These are phyloP conservation scores for Fusarium lateritium DNA, from an alignment of 2,329 filamentous ascomycete species.

Conservation along the genomic window DNA sequence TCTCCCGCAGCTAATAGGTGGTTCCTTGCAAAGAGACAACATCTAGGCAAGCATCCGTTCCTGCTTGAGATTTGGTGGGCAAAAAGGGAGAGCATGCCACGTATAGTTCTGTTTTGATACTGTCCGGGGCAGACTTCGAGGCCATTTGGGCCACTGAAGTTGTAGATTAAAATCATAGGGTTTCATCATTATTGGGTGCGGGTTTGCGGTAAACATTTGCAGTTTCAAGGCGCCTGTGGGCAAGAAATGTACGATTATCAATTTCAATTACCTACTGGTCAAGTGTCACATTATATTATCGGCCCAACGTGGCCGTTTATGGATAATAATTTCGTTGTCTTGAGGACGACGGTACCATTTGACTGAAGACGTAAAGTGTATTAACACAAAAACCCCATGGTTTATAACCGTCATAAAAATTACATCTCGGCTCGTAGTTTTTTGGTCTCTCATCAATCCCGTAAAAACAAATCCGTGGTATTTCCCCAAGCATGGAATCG, in stretches of 20 bases:
- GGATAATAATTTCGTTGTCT: neutral
- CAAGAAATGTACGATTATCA: conserved; percentile 31
- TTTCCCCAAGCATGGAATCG: conserved; percentile 35
- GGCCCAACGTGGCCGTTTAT: neutral
- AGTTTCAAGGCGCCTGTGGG: conserved; percentile 26
- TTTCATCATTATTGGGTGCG: conserved; percentile 14
- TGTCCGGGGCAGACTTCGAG: conserved; percentile 2
- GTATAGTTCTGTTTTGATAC: conserved; percentile 4
- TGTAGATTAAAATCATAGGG: conserved; percentile 30
- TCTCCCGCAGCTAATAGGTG: conserved; percentile 59
- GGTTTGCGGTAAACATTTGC: conserved; percentile 23
- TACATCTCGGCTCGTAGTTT: conserved; percentile 9
- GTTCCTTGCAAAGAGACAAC: neutral
- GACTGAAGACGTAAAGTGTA: neutral
- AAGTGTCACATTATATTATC: neutral
- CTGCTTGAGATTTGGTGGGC: neutral
- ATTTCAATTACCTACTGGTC: conserved; percentile 3
- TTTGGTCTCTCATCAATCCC: conserved; percentile 14
- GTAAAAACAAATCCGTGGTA: conserved; percentile 34
- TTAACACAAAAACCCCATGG: conserved; percentile 4
- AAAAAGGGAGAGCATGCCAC: neutral
- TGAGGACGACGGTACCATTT: neutral
- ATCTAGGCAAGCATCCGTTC: neutral
- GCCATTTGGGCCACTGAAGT: conserved; percentile 1
- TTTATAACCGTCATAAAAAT: conserved; percentile 18